A percentile compares a stretch with the other conserved stretches of the same genome.
phyloP scores from a whole-genome alignment of 108 stramenopile genomes.

The Fragilariopsis cylindrus region DNA sequence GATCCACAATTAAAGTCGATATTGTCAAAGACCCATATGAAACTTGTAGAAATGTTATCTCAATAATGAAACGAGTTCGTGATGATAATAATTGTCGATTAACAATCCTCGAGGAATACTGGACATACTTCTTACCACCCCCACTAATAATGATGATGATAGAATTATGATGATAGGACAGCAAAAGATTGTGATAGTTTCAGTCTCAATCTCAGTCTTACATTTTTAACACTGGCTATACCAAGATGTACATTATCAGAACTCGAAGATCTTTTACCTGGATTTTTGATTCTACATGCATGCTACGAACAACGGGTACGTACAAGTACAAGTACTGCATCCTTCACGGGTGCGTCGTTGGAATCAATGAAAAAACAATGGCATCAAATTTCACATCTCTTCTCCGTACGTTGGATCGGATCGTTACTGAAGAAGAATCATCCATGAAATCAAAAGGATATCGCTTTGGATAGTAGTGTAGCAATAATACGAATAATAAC shows the following conservation, averaged over 20 bases:
- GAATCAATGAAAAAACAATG: slow-evolving; percentile 39
- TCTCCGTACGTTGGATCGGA: slow-evolving; percentile 53
- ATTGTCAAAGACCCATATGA: slow-evolving; percentile 62
- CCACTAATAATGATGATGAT: background rate
- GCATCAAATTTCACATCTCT: slow-evolving; percentile 72
- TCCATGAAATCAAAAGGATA: background rate
- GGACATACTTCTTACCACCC: slow-evolving; percentile 28
- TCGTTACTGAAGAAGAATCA: slow-evolving; percentile 29
- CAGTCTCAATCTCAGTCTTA: slow-evolving; percentile 67
- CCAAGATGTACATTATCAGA: slow-evolving; percentile 46
- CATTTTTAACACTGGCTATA: slow-evolving; percentile 73
- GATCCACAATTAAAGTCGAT: slow-evolving; percentile 15
- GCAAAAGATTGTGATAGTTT: slow-evolving; percentile 50
- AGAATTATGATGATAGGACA: background rate
- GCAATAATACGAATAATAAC: background rate
- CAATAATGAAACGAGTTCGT: slow-evolving; percentile 81
- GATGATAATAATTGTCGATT: slow-evolving; percentile 53
- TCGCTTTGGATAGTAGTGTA: background rate
- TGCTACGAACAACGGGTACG: slow-evolving; percentile 18
- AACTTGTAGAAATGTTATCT: slow-evolving; percentile 70
- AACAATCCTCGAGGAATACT: slow-evolving; percentile 54
- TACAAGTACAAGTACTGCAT: background rate
- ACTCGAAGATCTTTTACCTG: slow-evolving; percentile 48
- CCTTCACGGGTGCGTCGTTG: background rate
- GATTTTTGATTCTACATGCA: slow-evolving; percentile 54